These are phyloP conservation scores for Tylopilus orsonianus DNA, from an alignment of 1,284 basidiomycete species.

Conservation along the genomic window DNA sequence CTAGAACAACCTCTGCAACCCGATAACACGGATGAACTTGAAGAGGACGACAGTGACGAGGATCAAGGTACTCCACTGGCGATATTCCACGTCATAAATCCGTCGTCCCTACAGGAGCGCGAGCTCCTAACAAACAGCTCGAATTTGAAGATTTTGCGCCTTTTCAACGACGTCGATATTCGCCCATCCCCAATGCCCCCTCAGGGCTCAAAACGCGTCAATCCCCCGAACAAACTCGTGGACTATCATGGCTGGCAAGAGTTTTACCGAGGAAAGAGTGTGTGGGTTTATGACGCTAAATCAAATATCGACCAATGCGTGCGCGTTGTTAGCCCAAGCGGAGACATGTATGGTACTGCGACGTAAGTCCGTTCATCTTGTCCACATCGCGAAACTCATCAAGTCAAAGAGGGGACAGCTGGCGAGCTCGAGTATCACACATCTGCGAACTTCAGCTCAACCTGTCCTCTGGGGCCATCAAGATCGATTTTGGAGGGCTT, in stretches of 20 bases:
- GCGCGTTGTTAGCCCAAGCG: constrained; percentile 57
- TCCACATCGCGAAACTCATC: constrained; percentile 10
- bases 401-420: constrained; percentile 66
- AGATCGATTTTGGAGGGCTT: constrained; percentile 71
- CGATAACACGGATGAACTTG: constrained; percentile 20
- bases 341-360: constrained; percentile 70
- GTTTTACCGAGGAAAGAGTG: constrained; percentile 61
- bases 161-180: constrained; percentile 68
- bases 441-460: constrained; percentile 72
- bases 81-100: constrained; percentile 56
- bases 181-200: constrained; percentile 50
- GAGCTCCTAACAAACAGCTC: constrained; percentile 49
- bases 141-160: constrained; percentile 63
- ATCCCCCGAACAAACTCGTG: constrained; percentile 56
- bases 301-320: constrained; percentile 67
- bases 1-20: constrained; percentile 6
- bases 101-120: constrained; percentile 41
- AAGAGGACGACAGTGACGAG: constrained; percentile 35
- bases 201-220: constrained; percentile 42
- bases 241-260: constrained; percentile 69
- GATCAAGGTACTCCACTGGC: constrained; percentile 36
- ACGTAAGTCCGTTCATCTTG: constrained; percentile 49
- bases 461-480: constrained; percentile 60
- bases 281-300: constrained; percentile 73
- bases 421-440: constrained; percentile 68